phyloP scores from a whole-genome alignment of 768 basidiomycete genomes.

The Agrocybe praecox region DNA sequence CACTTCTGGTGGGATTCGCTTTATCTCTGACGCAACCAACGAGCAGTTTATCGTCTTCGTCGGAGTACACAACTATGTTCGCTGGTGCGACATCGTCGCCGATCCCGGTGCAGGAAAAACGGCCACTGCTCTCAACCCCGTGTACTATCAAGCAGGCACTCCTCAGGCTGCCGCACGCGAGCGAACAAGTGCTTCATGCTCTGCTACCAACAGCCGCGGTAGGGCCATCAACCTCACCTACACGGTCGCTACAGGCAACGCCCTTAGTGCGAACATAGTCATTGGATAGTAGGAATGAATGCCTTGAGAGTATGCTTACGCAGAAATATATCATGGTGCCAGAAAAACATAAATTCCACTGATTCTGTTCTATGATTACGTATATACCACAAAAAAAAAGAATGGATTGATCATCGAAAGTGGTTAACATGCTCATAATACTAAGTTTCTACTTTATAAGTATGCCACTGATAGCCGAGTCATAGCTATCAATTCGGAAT shows the following conservation, averaged over 20 bases:
- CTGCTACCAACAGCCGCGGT: not conserved
- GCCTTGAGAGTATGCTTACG: too few relatives aligned
- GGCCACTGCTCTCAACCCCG: slow-evolving; percentile 4
- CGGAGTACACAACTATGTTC: slow-evolving; percentile 39
- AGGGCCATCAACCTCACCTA: slow-evolving; percentile 2
- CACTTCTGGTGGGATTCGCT: not conserved
- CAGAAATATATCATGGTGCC: too few relatives aligned
- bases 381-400: too few relatives aligned
- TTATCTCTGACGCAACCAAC: not conserved
- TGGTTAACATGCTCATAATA: too few relatives aligned
- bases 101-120: slow-evolving; percentile 25
- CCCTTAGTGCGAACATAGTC: slow-evolving; percentile 5
- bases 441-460: too few relatives aligned
- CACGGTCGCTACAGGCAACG: slow-evolving; percentile 2
- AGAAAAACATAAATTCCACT: too few relatives aligned
- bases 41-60: slow-evolving; percentile 17
- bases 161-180: slow-evolving; percentile 14
- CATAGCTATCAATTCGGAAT: too few relatives aligned
- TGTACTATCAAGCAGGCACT: not conserved
- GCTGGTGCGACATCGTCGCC: slow-evolving; percentile 39
- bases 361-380: too few relatives aligned
- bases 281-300: too few relatives aligned
- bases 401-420: too few relatives aligned
- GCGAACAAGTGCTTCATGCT: slow-evolving; percentile 1
- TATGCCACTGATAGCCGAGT: too few relatives aligned